Percentiles rank a stretch among this genome's conserved stretches.
phyloP scores from a whole-genome alignment of 176 grass and related monocot genomes.

The Phoenix dactylifera region DNA sequence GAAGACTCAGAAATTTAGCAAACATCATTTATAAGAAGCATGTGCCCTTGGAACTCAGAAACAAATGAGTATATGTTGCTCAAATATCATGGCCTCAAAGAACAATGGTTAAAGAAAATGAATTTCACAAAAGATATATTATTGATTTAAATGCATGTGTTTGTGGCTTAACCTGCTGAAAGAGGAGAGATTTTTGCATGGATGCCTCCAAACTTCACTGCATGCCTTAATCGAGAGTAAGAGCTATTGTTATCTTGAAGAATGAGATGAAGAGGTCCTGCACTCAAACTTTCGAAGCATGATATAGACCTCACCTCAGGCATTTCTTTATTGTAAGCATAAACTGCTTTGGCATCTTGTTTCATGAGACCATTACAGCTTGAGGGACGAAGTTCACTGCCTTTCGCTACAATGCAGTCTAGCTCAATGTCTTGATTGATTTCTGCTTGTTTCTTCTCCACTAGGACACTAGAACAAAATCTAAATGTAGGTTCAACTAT shows the following conservation, averaged over 20 bases:
- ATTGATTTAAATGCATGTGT: conserved; percentile 25
- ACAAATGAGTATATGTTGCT: neutral
- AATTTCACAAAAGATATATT: conserved; percentile 23
- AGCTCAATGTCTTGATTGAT: conserved; percentile 13
- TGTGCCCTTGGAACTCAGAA: neutral
- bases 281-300: conserved; percentile 31
- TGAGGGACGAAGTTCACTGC: conserved; percentile 7
- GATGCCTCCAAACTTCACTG: conserved; percentile 27
- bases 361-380: neutral
- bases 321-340: conserved; percentile 31
- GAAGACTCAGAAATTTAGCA: conserved; percentile 24
- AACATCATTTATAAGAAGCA: neutral
- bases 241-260: conserved; percentile 12
- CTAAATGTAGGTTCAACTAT: conserved; percentile 25
- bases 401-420: conserved; percentile 1
- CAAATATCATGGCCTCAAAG: neutral
- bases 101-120: conserved; percentile 18
- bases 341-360: too few species aligned
- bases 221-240: conserved; percentile 25
- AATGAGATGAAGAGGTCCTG: conserved; percentile 28
- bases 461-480: conserved; percentile 21
- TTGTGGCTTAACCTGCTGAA: conserved; percentile 53
- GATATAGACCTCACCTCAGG: conserved; percentile 54
- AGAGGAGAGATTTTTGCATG: conserved; percentile 25
- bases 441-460: conserved; percentile 1